phyloP scores from a whole-genome alignment of 495 filamentous ascomycete genomes.

The Diplogelasinospora grovesii region DNA sequence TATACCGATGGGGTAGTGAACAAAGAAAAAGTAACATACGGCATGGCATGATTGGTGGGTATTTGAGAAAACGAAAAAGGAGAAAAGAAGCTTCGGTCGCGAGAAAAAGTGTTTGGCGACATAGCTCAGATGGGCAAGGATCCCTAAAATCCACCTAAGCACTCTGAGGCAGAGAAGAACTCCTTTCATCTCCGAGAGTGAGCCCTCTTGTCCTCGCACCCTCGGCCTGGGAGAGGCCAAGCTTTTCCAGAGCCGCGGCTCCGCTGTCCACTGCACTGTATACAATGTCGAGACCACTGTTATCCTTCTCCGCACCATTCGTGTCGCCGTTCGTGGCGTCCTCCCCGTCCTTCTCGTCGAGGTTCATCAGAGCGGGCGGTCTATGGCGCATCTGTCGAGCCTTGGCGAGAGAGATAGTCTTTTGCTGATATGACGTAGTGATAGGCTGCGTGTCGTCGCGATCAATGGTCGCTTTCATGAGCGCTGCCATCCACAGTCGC shows the following conservation, averaged over 20 bases:
- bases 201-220: constrained; percentile 28
- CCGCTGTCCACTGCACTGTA: constrained; percentile 46
- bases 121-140: too few species aligned
- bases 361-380: constrained; percentile 78
- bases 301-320: constrained; percentile 6
- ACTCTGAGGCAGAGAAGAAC: constrained; percentile 29
- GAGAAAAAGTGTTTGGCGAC: background rate
- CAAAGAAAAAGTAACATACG: constrained; percentile 9
- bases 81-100: background rate
- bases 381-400: constrained; percentile 75
- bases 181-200: constrained; percentile 24
- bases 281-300: constrained; percentile 43
- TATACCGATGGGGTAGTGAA: background rate
- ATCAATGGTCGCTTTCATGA: constrained; percentile 99
- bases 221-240: constrained; percentile 33
- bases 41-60: constrained; percentile 2
- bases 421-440: constrained; percentile 87
- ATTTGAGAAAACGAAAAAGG: background rate
- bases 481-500: constrained; percentile 93
- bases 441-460: constrained; percentile 73
- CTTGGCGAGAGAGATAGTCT: constrained; percentile 83
- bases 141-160: constrained; percentile 23
- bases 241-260: constrained; percentile 40
- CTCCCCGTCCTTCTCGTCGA: constrained; percentile 49
- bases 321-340: constrained; percentile 14